Percentiles rank a stretch among this genome's conserved stretches.
Evolutionary conservation across 164 flowering plant genomes (phyloP).

Genomic region (Sextonia rubra): DNA sequence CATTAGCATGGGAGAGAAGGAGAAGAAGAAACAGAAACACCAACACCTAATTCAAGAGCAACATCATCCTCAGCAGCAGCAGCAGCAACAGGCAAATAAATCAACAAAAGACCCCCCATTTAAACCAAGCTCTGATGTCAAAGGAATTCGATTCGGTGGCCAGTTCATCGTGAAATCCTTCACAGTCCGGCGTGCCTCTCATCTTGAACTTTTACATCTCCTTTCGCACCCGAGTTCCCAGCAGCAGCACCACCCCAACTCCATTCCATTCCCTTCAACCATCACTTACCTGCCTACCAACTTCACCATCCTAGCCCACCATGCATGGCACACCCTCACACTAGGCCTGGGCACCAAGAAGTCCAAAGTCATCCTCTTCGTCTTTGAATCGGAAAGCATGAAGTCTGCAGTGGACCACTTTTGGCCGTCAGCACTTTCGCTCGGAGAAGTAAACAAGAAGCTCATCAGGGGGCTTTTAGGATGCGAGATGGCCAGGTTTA

Average conservation of each 20-base stretch:
- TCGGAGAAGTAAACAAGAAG: conserved; percentile 83
- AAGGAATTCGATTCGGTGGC: conserved; percentile 80
- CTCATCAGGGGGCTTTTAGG: conserved; percentile 58
- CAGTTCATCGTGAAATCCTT: conserved; percentile 87
- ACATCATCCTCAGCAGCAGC: conserved; percentile 28
- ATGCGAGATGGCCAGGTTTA: conserved; percentile 83
- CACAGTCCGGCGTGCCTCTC: conserved; percentile 70
- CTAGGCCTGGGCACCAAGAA: conserved; percentile 93
- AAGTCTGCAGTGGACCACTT: conserved; percentile 45
- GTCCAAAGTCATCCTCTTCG: conserved; percentile 83
- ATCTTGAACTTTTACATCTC: conserved; percentile 55
- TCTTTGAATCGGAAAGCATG: conserved; percentile 63
- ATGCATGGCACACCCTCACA: conserved; percentile 93
- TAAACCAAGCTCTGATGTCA: conserved; percentile 64
- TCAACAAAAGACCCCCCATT: conserved; percentile 42
- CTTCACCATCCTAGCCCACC: conserved; percentile 96
- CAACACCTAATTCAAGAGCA: not conserved
- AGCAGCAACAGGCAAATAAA: conserved; percentile 23
- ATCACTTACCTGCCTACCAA: conserved; percentile 79
- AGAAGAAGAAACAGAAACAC: conserved; percentile 35
- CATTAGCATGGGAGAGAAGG: conserved; percentile 35
- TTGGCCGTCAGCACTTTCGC: conserved; percentile 83
- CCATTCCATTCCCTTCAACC: conserved; percentile 58
- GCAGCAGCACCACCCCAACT: conserved; percentile 1
- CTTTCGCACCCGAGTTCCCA: conserved; percentile 48